These are phyloP conservation scores for Hymenoscyphus linearis DNA, from an alignment of 2,329 filamentous ascomycete genomes.

Conservation along the genomic window DNA sequence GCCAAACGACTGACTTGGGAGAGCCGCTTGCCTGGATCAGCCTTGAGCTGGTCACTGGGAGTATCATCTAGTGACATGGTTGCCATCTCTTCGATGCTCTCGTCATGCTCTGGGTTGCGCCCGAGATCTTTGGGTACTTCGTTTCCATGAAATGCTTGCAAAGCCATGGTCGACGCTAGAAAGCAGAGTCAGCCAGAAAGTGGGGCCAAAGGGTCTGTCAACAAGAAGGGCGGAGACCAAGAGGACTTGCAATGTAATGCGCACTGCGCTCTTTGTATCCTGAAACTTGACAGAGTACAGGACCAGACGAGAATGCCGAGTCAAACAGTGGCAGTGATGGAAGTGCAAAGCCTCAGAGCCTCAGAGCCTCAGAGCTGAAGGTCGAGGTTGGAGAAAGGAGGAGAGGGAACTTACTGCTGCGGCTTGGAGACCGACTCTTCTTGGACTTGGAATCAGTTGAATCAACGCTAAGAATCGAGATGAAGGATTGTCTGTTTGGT, in stretches of 20 bases:
- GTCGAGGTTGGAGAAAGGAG: no score
- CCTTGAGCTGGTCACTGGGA: constrained; percentile 12
- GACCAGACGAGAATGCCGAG: not conserved
- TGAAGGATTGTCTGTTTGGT: constrained; percentile 19
- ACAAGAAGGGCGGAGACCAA: no score
- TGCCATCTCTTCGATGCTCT: constrained; percentile 24
- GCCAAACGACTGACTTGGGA: constrained; percentile 10
- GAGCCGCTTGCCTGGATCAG: constrained; percentile 14
- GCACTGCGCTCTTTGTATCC: not conserved
- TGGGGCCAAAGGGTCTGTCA: not conserved
- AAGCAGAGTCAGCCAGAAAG: not conserved
- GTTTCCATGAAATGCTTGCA: constrained; percentile 1
- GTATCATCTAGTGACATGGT: constrained; percentile 24
- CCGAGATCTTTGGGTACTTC: not conserved
- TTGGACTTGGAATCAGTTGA: constrained; percentile 6
- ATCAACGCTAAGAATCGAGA: constrained; percentile 18
- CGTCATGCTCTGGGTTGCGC: constrained; percentile 6
- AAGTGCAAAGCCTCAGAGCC: not conserved
- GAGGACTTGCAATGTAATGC: not conserved
- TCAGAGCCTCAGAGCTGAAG: no score
- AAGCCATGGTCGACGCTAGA: constrained; percentile 3
- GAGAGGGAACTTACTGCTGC: constrained; percentile 9
- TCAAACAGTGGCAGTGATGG: no score
- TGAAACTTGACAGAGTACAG: not conserved
- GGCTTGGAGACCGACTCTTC: constrained; percentile 7